These are phyloP conservation scores for Calamus simplicifolius DNA, from an alignment of 176 grass and related monocot genomes.

Conservation along the genomic window DNA sequence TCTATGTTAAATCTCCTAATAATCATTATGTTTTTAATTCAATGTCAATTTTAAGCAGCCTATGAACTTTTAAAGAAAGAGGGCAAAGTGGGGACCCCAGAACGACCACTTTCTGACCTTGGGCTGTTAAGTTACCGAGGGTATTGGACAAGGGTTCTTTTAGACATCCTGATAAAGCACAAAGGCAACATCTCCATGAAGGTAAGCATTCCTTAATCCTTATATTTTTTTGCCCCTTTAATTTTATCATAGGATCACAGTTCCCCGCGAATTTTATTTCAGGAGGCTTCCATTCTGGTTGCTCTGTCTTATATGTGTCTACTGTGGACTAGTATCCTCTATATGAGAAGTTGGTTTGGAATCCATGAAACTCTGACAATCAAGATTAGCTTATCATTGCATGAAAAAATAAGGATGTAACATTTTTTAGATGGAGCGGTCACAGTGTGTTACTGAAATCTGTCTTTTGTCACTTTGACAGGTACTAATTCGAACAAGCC, in stretches of 20 bases:
- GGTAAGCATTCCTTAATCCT: conserved; percentile 26
- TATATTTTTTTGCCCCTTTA: neutral
- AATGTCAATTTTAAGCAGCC: conserved; percentile 27
- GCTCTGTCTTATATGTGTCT: too few species aligned
- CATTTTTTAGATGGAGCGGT: too few species aligned
- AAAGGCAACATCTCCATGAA: conserved; percentile 99
- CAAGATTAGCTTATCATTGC: too few species aligned
- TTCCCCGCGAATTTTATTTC: conserved; percentile 1
- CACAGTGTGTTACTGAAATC: too few species aligned
- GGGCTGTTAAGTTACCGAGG: conserved; percentile 83
- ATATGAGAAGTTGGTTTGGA: too few species aligned
- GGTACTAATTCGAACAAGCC: too few species aligned
- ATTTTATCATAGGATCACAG: neutral
- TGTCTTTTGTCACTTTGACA: too few species aligned
- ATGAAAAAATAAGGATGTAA: too few species aligned
- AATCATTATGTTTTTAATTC: neutral
- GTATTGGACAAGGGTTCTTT: conserved; percentile 96
- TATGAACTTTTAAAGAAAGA: conserved; percentile 99
- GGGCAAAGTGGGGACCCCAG: conserved; percentile 94
- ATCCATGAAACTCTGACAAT: too few species aligned
- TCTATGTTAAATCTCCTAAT: too few species aligned
- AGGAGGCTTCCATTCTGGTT: too few species aligned
- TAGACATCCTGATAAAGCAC: conserved; percentile 94
- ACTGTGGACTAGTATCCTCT: too few species aligned
- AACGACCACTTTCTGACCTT: conserved; percentile 94